These are phyloP conservation scores for Triangularia verruculosa DNA, from an alignment of 2,329 filamentous ascomycete genomes.

Conservation along the genomic window DNA sequence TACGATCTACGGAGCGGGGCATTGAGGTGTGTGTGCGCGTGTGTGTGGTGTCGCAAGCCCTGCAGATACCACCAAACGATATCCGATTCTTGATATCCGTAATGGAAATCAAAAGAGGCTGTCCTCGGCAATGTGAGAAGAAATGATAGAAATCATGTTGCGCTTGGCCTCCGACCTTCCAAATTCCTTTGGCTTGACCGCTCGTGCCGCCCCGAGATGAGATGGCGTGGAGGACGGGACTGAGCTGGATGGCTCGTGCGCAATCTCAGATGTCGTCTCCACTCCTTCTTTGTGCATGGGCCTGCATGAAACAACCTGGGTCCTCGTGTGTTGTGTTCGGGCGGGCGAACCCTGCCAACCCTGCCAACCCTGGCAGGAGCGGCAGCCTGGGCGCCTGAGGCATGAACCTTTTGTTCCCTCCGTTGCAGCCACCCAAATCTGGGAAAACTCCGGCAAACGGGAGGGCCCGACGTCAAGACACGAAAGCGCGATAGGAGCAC, in stretches of 20 bases:
- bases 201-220: neutral
- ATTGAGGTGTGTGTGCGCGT: neutral
- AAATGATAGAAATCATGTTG: neutral
- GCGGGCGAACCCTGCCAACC: neutral
- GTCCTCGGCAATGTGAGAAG: neutral
- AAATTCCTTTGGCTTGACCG: neutral
- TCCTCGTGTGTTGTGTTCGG: neutral
- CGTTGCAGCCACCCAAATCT: neutral
- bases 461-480: constrained; percentile 8
- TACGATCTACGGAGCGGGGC: neutral
- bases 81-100: neutral
- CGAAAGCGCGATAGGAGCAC: constrained; percentile 6
- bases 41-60: constrained; percentile 9
- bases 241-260: constrained; percentile 12
- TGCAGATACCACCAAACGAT: neutral
- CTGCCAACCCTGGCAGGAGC: neutral
- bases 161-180: neutral
- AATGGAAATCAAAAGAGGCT: neutral
- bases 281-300: constrained; percentile 7
- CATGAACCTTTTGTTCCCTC: neutral
- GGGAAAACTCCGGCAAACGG: constrained; percentile 8
- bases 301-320: constrained; percentile 9
- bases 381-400: constrained; percentile 12
- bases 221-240: neutral
- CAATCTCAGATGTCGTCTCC: constrained; percentile 1